Percentiles rank a stretch among this genome's conserved stretches.
phyloP scores from a whole-genome alignment of 345 rosid species.

The Salix suchowensis region DNA sequence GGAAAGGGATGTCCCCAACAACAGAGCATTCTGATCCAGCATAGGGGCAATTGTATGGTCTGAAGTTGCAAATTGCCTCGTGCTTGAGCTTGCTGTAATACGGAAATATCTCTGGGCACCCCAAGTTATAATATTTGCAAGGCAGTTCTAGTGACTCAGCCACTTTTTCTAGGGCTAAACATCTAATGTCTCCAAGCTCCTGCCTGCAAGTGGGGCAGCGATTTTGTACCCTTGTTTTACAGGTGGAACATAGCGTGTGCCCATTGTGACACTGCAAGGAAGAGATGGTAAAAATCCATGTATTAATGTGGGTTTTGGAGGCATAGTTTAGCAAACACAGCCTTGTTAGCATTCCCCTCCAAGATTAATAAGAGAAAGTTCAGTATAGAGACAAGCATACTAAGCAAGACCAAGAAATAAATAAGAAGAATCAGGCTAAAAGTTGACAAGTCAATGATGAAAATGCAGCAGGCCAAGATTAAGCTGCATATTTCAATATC shows the following conservation, averaged over 20 bases:
- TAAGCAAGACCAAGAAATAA: neutral
- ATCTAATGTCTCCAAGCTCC: constrained; percentile 80
- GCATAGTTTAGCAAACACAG: neutral
- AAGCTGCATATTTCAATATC: neutral
- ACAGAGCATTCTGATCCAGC: constrained; percentile 70
- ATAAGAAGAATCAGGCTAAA: neutral
- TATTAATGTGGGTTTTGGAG: neutral
- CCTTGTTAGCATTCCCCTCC: neutral
- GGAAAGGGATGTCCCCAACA: constrained; percentile 64
- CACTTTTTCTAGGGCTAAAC: constrained; percentile 74
- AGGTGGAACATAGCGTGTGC: constrained; percentile 74
- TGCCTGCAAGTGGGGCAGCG: constrained; percentile 74
- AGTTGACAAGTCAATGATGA: neutral
- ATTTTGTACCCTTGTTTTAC: constrained; percentile 74
- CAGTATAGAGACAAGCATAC: neutral
- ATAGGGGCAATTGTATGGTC: constrained; percentile 74
- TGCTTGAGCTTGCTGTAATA: constrained; percentile 77
- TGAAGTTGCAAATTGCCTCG: constrained; percentile 59
- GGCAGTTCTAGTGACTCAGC: constrained; percentile 79
- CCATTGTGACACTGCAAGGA: constrained; percentile 71
- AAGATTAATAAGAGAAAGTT: neutral
- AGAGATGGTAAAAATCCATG: constrained; percentile 1
- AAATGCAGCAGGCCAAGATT: neutral
- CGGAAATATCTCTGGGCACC: constrained; percentile 79
- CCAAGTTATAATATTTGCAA: constrained; percentile 64